phyloP scores from a whole-genome alignment of 768 basidiomycete genomes.

The Trametes punicea region DNA sequence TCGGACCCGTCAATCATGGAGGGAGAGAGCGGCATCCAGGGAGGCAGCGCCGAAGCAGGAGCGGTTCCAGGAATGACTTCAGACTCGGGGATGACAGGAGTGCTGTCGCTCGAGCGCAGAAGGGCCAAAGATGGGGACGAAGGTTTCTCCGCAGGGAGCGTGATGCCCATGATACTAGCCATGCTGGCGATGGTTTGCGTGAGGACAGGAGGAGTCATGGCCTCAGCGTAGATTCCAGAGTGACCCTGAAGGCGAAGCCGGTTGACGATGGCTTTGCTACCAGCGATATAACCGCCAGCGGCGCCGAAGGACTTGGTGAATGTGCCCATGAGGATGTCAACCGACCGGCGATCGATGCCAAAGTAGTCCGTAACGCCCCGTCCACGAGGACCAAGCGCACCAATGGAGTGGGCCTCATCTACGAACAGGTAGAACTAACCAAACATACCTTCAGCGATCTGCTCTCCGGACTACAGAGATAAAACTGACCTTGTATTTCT shows the following conservation, averaged over 20 bases:
- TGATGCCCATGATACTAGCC: constrained; percentile 94
- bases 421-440: constrained; percentile 89
- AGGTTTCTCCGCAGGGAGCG: constrained; percentile 33
- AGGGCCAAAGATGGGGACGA: constrained; percentile 34
- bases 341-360: constrained; percentile 67
- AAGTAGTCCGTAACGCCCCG: constrained; percentile 97
- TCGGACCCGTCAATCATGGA: constrained; percentile 78
- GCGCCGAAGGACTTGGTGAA: constrained; percentile 96
- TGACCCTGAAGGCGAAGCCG: constrained; percentile 78
- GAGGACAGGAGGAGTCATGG: constrained; percentile 87
- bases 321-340: constrained; percentile 98
- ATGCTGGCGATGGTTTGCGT: constrained; percentile 90
- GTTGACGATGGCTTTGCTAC: constrained; percentile 76
- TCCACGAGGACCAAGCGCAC: constrained; percentile 90
- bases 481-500: constrained; percentile 83
- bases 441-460: neutral
- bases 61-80: constrained; percentile 67
- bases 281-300: constrained; percentile 92
- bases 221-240: constrained; percentile 82
- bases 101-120: constrained; percentile 30
- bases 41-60: constrained; percentile 58
- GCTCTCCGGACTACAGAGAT: neutral
- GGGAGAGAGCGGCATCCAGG: constrained; percentile 76
- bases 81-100: constrained; percentile 44
- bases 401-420: constrained; percentile 97